phyloP scores from a whole-genome alignment of 2,329 filamentous ascomycete species.

The Aureobasidium lini region DNA sequence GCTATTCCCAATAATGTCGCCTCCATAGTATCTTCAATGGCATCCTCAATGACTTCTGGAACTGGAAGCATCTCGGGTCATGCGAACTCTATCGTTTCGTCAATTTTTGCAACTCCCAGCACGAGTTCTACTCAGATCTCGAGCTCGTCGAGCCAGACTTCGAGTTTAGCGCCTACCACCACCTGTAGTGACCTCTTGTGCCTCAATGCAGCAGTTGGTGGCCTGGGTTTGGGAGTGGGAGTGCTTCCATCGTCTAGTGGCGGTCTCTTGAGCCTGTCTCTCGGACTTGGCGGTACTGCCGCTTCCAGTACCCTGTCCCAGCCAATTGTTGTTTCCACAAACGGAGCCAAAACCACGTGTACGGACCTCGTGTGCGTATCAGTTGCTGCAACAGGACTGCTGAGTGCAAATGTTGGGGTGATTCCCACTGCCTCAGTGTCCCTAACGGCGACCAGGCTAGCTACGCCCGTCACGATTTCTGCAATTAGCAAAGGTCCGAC shows the following conservation, averaged over 20 bases:
- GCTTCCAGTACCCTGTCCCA: not conserved
- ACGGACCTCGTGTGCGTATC: not conserved
- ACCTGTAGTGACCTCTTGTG: conserved; percentile 2
- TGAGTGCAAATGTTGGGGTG: not conserved
- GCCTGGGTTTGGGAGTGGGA: not conserved
- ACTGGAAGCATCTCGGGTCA: not conserved
- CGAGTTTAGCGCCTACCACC: not conserved
- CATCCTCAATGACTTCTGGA: not conserved
- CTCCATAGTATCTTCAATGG: not conserved
- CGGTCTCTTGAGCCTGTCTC: not conserved
- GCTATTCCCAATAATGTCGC: not conserved
- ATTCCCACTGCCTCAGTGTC: not conserved
- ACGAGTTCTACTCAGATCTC: not conserved
- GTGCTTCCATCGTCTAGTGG: not conserved
- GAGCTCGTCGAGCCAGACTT: too few species aligned
- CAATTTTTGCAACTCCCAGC: not conserved
- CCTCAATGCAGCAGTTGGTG: not conserved
- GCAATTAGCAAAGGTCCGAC: not conserved
- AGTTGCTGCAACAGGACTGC: not conserved
- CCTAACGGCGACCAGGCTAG: not conserved
- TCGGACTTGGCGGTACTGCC: not conserved
- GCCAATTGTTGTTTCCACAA: not conserved
- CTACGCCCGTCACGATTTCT: not conserved
- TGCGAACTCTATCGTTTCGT: not conserved
- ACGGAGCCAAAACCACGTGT: not conserved